Evolutionary conservation across 495 filamentous ascomycete species (phyloP), one percentile per base, ranked within the genome.

Genomic region (Cairneyella variabilis): DNA sequence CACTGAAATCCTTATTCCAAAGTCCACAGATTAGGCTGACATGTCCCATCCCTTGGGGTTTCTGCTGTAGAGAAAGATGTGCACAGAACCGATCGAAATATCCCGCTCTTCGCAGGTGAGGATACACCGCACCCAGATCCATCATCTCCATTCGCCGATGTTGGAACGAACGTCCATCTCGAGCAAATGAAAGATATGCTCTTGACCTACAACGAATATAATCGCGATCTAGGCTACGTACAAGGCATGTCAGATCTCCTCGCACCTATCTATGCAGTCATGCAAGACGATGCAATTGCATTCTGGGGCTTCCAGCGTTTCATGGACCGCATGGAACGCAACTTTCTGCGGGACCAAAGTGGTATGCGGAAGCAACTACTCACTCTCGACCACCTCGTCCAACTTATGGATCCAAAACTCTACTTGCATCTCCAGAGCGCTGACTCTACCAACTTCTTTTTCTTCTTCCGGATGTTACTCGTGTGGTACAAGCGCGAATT

Each of bases 171-270:
- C 59, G 92, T 97, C 27, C 93, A 98, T 68, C 78, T 98, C 54
- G 93, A 98, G 63, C 93, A 98, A 67, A 85, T 97, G 82, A 98
- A 98, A 69, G 93, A 98, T 62, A 96, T 98, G 90, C 85, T 98
- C 3, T 73, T 98, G 11, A 97, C 93, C 0, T 98, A 98, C 66
- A 97, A 97, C 65, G 95, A 98, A 64, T 93, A 91, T 64, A 97
- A 97, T 72, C 85, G 79, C 26, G 86, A 90, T 38, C 75, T 97
- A 1, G 93, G 93, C 25, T 98, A 98, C 62, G 93, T 98, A 2
- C 93, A 98, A 75, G 93, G 93, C 44, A 98, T 98, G 93, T 95
- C 89, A 26, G 93, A 98, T 67, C 82, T 98, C 0, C 83, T 98
- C 2, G 90, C 95, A 0, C 93, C 93, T 6, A 89, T 98, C 37